Base-by-base conservation (phyloP, 164 flowering plant genomes). In the Aristolochia californica region DNA sequence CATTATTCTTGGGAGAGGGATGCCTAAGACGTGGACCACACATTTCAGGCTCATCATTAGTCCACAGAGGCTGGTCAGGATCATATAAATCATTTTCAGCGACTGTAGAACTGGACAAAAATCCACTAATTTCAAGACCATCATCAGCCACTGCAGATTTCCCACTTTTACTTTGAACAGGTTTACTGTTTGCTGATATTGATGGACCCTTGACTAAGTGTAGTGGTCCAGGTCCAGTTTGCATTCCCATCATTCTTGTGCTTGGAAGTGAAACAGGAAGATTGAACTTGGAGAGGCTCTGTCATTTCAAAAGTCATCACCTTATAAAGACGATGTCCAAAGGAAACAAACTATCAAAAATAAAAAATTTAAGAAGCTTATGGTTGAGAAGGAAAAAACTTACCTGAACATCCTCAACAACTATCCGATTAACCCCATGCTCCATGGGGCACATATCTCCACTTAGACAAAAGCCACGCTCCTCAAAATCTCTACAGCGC, bases 361-460 rank as follows among this genome's bases (percentile, higher is more conserved):
- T 51, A 5, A 18, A 51, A 15, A 21, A 51, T 51, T 2, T 47
- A 47, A 47, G 22, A 47, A 2, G 15, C 22, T 47, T 0, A 47
- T 13, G 18, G 38, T 16, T 27, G 22, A 28, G 20, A 18, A 58
- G 43, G 5, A 52, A 18, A 53, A 20, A 17, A 43, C 24, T 66
- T 71, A 89, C 99, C 97, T 93, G 99, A 60, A 93, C 95, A 78
- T 93, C 97, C 66, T 89, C 96, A 56, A 89, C 78, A 56, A 93
- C 91, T 68, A 93, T 93, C 50, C 91, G 81, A 66, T 93, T 85
- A 56, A 85, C 79, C 66, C 99, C 97, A 77, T 93, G 97, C 74
- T 93, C 99, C 97, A 89, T 87, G 7, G 94, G 96, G 70, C 99
- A 93, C 81, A 87, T 84, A 71, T 93, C 99, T 49, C 99, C 99